A percentile compares a stretch with the other conserved stretches of the same genome.
phyloP scores from a whole-genome alignment of 2,329 filamentous ascomycete species.

The Aureobasidium sp. region DNA sequence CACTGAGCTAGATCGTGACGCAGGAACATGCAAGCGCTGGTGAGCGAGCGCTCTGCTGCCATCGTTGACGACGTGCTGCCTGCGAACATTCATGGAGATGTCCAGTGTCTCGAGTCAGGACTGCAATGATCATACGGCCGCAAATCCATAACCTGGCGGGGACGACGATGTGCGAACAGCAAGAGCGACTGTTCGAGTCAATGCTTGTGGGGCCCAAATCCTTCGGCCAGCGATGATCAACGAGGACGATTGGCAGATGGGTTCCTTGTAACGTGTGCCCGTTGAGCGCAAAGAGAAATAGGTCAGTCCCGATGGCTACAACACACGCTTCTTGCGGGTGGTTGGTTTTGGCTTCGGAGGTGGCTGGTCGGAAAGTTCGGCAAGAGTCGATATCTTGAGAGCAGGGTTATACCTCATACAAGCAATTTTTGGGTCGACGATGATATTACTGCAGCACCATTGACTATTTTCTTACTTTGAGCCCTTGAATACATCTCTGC shows the following conservation, averaged over 20 bases:
- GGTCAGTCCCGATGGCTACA: not conserved
- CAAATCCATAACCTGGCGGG: not conserved
- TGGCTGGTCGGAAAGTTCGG: not conserved
- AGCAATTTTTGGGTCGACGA: not conserved
- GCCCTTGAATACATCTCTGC: too few species aligned
- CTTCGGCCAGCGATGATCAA: not conserved
- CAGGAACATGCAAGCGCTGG: not conserved
- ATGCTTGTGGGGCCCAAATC: not conserved
- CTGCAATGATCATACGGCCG: not conserved
- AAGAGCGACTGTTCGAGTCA: not conserved
- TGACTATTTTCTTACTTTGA: not conserved
- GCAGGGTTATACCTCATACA: not conserved
- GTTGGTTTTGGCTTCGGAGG: not conserved
- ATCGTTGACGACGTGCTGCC: not conserved
- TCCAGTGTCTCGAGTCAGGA: not conserved
- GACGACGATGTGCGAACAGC: not conserved
- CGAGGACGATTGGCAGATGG: not conserved
- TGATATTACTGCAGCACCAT: not conserved
- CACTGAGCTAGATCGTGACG: not conserved
- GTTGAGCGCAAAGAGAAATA: not conserved
- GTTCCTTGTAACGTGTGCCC: not conserved
- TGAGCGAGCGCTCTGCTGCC: not conserved
- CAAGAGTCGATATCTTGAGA: not conserved
- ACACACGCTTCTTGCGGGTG: not conserved
- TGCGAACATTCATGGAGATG: not conserved